Evolutionary conservation across 2,329 filamentous ascomycete species (phyloP).

Genomic region (Metarhizium robertsii): DNA sequence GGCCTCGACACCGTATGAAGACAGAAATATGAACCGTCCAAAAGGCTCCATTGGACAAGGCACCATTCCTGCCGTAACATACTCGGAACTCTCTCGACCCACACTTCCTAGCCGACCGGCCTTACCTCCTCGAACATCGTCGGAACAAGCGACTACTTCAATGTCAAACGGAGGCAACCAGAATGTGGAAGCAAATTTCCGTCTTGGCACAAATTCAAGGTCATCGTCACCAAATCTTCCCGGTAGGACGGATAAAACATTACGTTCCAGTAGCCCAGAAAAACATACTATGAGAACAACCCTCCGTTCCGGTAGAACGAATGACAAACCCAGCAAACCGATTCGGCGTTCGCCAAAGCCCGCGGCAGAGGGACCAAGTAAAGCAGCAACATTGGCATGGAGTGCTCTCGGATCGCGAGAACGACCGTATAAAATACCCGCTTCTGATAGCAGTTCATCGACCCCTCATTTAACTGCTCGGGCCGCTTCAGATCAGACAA

Average conservation of each 20-base stretch:
- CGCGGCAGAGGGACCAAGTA: conserved; percentile 46
- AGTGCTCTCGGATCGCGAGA: conserved; percentile 33
- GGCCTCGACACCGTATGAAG: conserved; percentile 8
- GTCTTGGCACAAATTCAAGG: conserved; percentile 14
- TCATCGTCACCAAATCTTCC: conserved; percentile 23
- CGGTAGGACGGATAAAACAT: conserved; percentile 25
- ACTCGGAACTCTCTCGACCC: conserved; percentile 71
- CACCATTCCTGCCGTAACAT: conserved; percentile 71
- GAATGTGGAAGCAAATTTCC: conserved; percentile 9
- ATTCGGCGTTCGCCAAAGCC: conserved; percentile 31
- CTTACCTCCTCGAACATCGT: conserved; percentile 43
- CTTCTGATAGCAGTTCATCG: conserved; percentile 14
- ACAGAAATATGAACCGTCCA: conserved; percentile 11
- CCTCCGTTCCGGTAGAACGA: conserved; percentile 38
- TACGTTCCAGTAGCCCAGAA: conserved; percentile 47
- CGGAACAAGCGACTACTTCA: conserved; percentile 32
- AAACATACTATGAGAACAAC: conserved; percentile 55
- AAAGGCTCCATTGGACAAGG: conserved; percentile 67
- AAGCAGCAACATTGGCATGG: conserved; percentile 58
- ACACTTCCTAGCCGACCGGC: conserved; percentile 47
- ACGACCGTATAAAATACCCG: conserved; percentile 17
- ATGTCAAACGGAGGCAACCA: conserved; percentile 17
- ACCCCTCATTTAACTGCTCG: conserved; percentile 13
- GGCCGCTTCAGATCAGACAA: conserved; percentile 23
- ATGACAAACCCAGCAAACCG: conserved; percentile 31